phyloP scores from a whole-genome alignment of 306 rosid genomes.

The Abrus pulchellus region DNA sequence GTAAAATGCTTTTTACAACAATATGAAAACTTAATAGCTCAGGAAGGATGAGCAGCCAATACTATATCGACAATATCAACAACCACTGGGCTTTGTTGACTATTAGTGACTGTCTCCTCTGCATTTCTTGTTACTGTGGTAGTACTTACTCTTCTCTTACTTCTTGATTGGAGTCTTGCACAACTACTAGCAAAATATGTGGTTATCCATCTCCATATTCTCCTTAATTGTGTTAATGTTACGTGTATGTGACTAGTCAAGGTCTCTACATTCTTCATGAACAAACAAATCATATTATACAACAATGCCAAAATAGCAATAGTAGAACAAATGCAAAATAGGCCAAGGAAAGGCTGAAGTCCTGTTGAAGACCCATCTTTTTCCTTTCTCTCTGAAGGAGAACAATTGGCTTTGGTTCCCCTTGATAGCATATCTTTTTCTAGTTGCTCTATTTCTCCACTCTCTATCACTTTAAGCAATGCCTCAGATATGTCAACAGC shows the following conservation, averaged over 20 bases:
- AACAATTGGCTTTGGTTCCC: neutral
- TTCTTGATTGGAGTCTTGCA: slow-evolving; percentile 7
- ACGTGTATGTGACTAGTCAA: slow-evolving; percentile 2
- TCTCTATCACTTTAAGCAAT: slow-evolving; percentile 42
- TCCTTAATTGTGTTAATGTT: slow-evolving; percentile 19
- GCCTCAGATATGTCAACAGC: slow-evolving; percentile 46
- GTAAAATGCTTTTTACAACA: neutral
- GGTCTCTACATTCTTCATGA: slow-evolving; percentile 35
- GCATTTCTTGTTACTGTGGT: slow-evolving; percentile 22
- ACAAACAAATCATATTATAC: slow-evolving; percentile 22
- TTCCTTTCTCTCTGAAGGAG: neutral
- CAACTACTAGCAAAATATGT: slow-evolving; percentile 13
- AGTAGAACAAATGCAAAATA: slow-evolving; percentile 28
- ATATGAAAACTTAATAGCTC: neutral
- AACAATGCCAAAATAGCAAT: slow-evolving; percentile 36
- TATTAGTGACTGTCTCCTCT: slow-evolving; percentile 18
- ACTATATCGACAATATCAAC: slow-evolving; percentile 41
- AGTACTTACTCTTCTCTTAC: slow-evolving; percentile 12
- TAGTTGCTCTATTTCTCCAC: slow-evolving; percentile 40
- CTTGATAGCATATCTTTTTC: slow-evolving; percentile 41
- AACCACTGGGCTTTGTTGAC: slow-evolving; percentile 27
- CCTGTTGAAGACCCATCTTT: slow-evolving; percentile 6
- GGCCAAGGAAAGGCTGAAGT: slow-evolving; percentile 42
- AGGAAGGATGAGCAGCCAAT: slow-evolving; percentile 23
- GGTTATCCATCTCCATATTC: slow-evolving; percentile 39